phyloP scores from a whole-genome alignment of 805 yeast genomes.

The Groenewaldozyma salmanticensis region DNA sequence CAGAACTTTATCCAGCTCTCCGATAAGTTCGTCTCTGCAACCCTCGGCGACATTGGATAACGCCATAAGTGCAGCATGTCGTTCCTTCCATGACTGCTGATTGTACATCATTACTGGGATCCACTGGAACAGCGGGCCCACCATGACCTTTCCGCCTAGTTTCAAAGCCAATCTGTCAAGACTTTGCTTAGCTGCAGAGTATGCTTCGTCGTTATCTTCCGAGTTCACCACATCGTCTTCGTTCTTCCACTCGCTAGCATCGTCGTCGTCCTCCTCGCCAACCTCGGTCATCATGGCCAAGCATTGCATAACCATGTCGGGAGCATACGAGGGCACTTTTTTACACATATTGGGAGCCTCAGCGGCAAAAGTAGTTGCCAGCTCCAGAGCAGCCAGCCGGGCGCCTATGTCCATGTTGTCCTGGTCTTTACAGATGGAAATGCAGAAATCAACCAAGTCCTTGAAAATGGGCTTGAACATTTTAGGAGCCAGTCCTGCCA shows the following conservation, averaged over 20 bases:
- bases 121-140: conserved; percentile 77
- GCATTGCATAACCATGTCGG: conserved; percentile 60
- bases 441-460: conserved; percentile 75
- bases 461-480: conserved; percentile 87
- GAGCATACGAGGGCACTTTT: conserved; percentile 60
- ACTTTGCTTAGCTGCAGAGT: conserved; percentile 90
- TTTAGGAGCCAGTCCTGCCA: conserved; percentile 89
- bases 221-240: conserved; percentile 68
- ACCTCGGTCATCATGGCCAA: conserved; percentile 87
- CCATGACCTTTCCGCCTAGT: conserved; percentile 74
- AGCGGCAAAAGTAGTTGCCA: conserved; percentile 84
- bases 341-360: conserved; percentile 94
- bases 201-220: conserved; percentile 76
- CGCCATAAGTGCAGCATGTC: conserved; percentile 97
- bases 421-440: conserved; percentile 71
- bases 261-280: conserved; percentile 79
- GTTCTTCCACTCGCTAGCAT: conserved; percentile 76
- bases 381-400: conserved; percentile 79
- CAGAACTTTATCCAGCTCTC: conserved; percentile 70
- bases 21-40: conserved; percentile 76
- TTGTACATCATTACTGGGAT: conserved; percentile 67
- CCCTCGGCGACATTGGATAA: conserved; percentile 96
- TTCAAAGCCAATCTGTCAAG: conserved; percentile 81
- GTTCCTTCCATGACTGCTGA: conserved; percentile 80
- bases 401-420: conserved; percentile 67